Base-by-base conservation (phyloP, 306 rosid genomes). In the Cicer cuneatum region DNA sequence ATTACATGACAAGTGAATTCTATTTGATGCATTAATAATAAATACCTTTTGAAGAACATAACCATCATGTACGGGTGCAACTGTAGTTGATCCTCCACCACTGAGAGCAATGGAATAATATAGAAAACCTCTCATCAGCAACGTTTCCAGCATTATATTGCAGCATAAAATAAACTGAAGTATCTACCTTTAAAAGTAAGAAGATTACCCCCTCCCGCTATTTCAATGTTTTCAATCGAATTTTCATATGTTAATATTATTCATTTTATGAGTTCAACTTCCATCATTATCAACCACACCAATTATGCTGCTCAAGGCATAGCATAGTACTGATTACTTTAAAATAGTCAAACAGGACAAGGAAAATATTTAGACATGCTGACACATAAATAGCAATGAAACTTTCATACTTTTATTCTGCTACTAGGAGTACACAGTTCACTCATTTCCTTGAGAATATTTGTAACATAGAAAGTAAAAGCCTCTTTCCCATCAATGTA, bases 41-140 rank as follows among this genome's bases (percentile, higher is more conserved):
- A 66, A 35, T 87, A 94, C 99, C 96, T 94, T 94, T 77, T 90
- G 99, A 81, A 94, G 89, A 85, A 94, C 96, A 81, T 92, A 94
- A 59, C 99, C 99, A 81, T 94, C 99, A 83, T 92, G 97, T 58
- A 94, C 99, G 7, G 99, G 96, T 64, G 95, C 99, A 82, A 94
- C 87, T 54, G 97, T 92, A 33, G 96, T 94, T 46, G 99, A 94
- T 80, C 97, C 99, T 73, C 99, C 99, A 48, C 99, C 99, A 69
- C 99, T 94, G 85, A 61, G 64, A 24, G 40, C 72, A 78, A 67
- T 69, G 39, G 49, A 59, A 77, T 58, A 69, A 49, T 24, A 38
- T 71, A 1, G 45, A 68, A 82, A 56, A 80, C 69, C 10, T 74
- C 69, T 73, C 33, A 66, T 86, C 66, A 82, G 84, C 48, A 41